A percentile compares a stretch with the other conserved stretches of the same genome.
Conservation (phyloP, 2,329 filamentous ascomycete genomes). For the Stemphylium vesicarium region DNA sequence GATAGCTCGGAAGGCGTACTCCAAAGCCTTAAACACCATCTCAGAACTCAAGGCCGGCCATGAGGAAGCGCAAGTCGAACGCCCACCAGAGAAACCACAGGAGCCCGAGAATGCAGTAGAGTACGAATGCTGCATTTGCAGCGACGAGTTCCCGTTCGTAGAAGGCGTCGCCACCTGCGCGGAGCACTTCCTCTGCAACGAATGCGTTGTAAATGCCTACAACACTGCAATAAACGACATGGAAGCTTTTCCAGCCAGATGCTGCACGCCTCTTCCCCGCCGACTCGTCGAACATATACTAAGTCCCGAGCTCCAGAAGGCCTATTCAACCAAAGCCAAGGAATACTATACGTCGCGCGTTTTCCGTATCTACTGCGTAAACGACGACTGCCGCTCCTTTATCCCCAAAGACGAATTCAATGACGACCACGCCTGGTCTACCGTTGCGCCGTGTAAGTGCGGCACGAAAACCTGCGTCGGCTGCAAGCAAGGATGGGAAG, state of each 20-base stretch:
- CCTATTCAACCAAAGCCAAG: not conserved
- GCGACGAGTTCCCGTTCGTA: not conserved
- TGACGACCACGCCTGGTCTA: not conserved
- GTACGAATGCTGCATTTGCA: slow-evolving; percentile 10
- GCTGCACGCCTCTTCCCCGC: slow-evolving; percentile 1
- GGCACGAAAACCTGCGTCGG: slow-evolving; percentile 6
- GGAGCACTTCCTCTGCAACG: slow-evolving; percentile 11
- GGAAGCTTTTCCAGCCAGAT: slow-evolving; percentile 2
- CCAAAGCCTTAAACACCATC: too few species aligned
- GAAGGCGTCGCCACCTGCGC: not conserved
- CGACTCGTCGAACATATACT: slow-evolving; percentile 1
- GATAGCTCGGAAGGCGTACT: too few species aligned
- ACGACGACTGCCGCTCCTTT: slow-evolving; percentile 3
- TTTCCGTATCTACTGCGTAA: slow-evolving; percentile 2
- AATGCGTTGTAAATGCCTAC: slow-evolving; percentile 1
- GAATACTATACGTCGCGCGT: slow-evolving; percentile 2
- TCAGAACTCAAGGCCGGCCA: too few species aligned
- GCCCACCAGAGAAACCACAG: too few species aligned
- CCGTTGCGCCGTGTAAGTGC: not conserved
- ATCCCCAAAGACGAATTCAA: not conserved
- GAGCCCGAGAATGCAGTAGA: not conserved
- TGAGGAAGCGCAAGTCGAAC: too few species aligned
- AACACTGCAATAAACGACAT: not conserved
- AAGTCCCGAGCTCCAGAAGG: not conserved
- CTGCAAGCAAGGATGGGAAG: slow-evolving; percentile 10